Evolutionary conservation across 306 rosid genomes (phyloP).

Genomic region (Cotoneaster glaucophyllus): DNA sequence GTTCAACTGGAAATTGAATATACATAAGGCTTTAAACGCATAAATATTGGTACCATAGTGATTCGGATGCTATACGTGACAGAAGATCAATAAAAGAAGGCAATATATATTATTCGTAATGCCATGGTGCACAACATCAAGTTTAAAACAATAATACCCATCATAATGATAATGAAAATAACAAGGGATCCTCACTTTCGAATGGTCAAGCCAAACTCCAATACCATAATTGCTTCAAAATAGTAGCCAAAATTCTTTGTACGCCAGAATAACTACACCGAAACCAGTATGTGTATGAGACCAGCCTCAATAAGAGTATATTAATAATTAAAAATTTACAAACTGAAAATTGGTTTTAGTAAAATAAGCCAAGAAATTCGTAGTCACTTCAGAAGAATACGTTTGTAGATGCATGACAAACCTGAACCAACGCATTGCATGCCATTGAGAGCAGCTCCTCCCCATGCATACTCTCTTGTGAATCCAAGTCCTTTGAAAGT

Average conservation of each 20-base stretch:
- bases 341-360: not conserved
- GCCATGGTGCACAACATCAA: not conserved
- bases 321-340: not conserved
- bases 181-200: constrained; percentile 51
- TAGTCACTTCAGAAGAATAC: not conserved
- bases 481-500: constrained; percentile 86
- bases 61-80: not conserved
- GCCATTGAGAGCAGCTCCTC: constrained; percentile 79
- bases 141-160: not conserved
- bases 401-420: constrained; percentile 24
- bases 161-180: not conserved
- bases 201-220: constrained; percentile 86
- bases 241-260: constrained; percentile 67
- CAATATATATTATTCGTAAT: not conserved
- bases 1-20: not conserved
- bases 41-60: not conserved
- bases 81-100: no score
- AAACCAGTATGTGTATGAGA: constrained; percentile 9
- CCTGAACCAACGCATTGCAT: constrained; percentile 81
- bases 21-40: not conserved
- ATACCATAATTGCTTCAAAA: constrained; percentile 80
- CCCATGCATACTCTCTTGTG: constrained; percentile 86
- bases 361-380: not conserved
- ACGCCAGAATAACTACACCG: constrained; percentile 75
- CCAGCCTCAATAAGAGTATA: not conserved